These are phyloP conservation scores for Pythium scleroteichum DNA, from an alignment of 352 stramenopile species.

Conservation along the genomic window DNA sequence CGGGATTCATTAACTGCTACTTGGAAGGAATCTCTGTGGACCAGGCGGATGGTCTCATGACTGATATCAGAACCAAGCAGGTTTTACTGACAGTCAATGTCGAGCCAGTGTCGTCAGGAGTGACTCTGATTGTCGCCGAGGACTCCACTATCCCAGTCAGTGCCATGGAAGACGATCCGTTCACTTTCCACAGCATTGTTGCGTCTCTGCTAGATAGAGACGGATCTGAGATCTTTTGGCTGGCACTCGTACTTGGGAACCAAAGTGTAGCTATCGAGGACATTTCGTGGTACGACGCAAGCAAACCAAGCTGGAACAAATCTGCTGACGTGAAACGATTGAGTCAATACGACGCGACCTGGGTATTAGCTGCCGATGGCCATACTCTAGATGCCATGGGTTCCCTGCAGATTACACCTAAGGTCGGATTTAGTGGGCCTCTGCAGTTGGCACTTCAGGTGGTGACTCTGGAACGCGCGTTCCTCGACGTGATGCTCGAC, in stretches of 20 bases:
- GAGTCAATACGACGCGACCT: background rate
- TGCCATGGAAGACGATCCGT: conserved; percentile 10
- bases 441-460: conserved; percentile 2
- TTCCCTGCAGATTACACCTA: conserved; percentile 10
- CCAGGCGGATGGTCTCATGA: conserved; percentile 3
- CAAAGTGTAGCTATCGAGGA: conserved; percentile 5
- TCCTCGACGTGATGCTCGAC: background rate
- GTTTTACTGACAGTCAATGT: background rate
- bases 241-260: conserved; percentile 21
- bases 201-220: conserved; percentile 22
- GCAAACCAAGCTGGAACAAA: background rate
- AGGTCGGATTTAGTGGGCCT: conserved; percentile 16
- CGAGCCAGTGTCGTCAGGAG: conserved; percentile 6
- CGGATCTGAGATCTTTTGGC: conserved; percentile 22
- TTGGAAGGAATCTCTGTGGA: conserved; percentile 26
- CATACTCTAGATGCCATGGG: conserved; percentile 8
- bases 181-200: conserved; percentile 5
- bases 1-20: conserved; percentile 32
- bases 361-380: conserved; percentile 3
- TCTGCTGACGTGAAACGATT: background rate
- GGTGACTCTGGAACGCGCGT: conserved; percentile 14
- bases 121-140: background rate
- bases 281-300: conserved; percentile 18
- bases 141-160: background rate
- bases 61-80: background rate